A percentile compares a stretch with the other conserved stretches of the same genome.
Conservation (phyloP, 192 early-diverging fungal species). For the Coemansia aciculifera region DNA sequence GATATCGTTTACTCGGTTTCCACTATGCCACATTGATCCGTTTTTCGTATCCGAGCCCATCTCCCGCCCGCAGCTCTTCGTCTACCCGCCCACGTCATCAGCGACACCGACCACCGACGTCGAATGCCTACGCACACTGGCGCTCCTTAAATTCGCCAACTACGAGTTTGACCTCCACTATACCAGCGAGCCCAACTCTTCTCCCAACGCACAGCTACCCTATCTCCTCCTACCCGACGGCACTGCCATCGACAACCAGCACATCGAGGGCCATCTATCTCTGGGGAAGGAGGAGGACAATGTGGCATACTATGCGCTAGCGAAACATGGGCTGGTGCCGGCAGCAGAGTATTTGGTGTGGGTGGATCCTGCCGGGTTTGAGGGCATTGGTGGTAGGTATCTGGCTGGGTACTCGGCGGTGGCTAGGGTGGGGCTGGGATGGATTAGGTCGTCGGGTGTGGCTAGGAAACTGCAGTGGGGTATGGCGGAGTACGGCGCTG, state of each 20-base stretch:
- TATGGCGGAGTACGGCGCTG: constrained; percentile 33
- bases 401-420: constrained; percentile 25
- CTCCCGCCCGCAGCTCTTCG: constrained; percentile 22
- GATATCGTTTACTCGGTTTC: constrained; percentile 47
- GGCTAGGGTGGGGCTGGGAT: constrained; percentile 15
- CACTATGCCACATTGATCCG: constrained; percentile 26
- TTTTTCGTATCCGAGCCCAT: constrained; percentile 29
- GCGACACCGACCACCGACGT: constrained; percentile 33
- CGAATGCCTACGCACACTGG: constrained; percentile 26
- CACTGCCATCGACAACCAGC: constrained; percentile 11
- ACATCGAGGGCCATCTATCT: constrained; percentile 18
- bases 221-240: constrained; percentile 38
- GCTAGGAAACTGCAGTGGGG: constrained; percentile 10
- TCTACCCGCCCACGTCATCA: constrained; percentile 6
- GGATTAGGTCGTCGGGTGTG: constrained; percentile 7
- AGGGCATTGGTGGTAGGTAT: constrained; percentile 18
- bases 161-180: constrained; percentile 36
- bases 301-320: constrained; percentile 26
- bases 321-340: constrained; percentile 27
- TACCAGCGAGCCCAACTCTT: constrained; percentile 32
- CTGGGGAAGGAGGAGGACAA: constrained; percentile 2
- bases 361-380: constrained; percentile 33
- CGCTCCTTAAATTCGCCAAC: constrained; percentile 31
- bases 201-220: constrained; percentile 39
- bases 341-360: constrained; percentile 38